Evolutionary conservation across 75 land plant genomes (phyloP), one percentile per base, ranked within the genome.

Genomic region (Gnetum montanum): DNA sequence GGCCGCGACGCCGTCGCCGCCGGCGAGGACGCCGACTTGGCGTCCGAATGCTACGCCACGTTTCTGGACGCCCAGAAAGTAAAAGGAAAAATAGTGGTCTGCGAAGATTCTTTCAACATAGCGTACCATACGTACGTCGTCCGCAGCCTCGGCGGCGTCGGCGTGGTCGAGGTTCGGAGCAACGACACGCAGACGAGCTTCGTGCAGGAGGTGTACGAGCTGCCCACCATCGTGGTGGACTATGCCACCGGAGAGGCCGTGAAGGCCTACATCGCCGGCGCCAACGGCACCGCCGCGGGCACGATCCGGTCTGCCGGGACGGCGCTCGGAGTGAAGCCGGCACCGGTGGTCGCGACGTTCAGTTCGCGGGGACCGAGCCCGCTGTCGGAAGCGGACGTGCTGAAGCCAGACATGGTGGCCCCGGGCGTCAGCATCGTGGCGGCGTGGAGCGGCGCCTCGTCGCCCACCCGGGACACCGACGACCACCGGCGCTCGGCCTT

Each of bases 331-430:
- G 55, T 30, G 3, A 8, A 38, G 1, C n/a, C 26, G 3, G 59
- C 75, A 18, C 82, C 81, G 7, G 37, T 28, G 18, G 71, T 82
- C 12, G 66, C 73, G 13, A 56, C 57, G 10, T 82, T 76, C 69
- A 77, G 86, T 7, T 77, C 89, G 4, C 35, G 86, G 28, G 86
- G 86, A 1, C 89, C 89, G 0, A 67, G 48, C 55, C 41, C 56
- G 4, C 37, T 24, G n/a, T n/a, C n/a, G n/a, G 55, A 45, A 55
- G 75, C 76, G 1, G 71, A 64, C 11, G 43, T 86, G 5, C 52
- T 86, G 46, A 83, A 79, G 49, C 87, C 88, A 0, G 81, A 85
- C 47, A 53, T 78, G 19, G 35, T 84, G 19, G 86, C 73, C 1
- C 87, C 86, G 3, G 87, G 87, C 3, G 64, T 66, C 23, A 48